Conservation (phyloP, 2,329 filamentous ascomycete species). For the Amylocarpus encephaloides region DNA sequence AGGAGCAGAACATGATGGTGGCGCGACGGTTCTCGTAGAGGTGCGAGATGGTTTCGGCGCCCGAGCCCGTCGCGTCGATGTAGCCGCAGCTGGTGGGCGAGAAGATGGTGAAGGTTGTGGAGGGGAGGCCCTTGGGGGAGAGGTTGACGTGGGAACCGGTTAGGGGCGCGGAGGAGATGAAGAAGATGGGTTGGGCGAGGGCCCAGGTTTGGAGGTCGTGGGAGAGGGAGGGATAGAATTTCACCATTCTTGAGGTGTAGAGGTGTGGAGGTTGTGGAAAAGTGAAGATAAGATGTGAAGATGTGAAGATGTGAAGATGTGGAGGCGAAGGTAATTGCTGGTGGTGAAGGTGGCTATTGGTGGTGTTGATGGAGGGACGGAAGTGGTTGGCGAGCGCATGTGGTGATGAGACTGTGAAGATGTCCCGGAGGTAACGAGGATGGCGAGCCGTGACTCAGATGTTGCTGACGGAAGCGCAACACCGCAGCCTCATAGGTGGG, state of each 20-base stretch:
- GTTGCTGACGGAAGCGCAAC: too few species aligned
- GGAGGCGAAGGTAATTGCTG: too few species aligned
- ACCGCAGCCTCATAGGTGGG: too few species aligned
- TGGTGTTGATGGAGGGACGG: too few species aligned
- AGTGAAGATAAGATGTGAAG: too few species aligned
- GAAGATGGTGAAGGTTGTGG: slow-evolving; percentile 56
- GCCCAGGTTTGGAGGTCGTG: slow-evolving; percentile 56
- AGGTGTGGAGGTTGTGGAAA: too few species aligned
- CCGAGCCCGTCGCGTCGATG: slow-evolving; percentile 68
- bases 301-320: too few species aligned
- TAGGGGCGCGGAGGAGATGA: slow-evolving; percentile 65
- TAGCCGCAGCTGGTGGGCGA: slow-evolving; percentile 54
- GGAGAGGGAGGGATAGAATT: slow-evolving; percentile 50
- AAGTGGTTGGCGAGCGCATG: too few species aligned
- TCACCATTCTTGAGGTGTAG: slow-evolving; percentile 43
- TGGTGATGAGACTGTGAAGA: too few species aligned
- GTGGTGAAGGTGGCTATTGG: too few species aligned
- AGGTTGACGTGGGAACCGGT: slow-evolving; percentile 66
- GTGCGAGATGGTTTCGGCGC: slow-evolving; percentile 70
- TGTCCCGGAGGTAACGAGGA: too few species aligned
- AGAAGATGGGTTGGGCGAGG: slow-evolving; percentile 64
- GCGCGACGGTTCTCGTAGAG: slow-evolving; percentile 70
- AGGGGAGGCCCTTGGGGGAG: slow-evolving; percentile 68
- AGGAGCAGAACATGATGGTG: slow-evolving; percentile 68
- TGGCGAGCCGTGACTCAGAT: too few species aligned